These are phyloP conservation scores for Vigna angularis DNA, from an alignment of 306 rosid genomes.

Conservation along the genomic window DNA sequence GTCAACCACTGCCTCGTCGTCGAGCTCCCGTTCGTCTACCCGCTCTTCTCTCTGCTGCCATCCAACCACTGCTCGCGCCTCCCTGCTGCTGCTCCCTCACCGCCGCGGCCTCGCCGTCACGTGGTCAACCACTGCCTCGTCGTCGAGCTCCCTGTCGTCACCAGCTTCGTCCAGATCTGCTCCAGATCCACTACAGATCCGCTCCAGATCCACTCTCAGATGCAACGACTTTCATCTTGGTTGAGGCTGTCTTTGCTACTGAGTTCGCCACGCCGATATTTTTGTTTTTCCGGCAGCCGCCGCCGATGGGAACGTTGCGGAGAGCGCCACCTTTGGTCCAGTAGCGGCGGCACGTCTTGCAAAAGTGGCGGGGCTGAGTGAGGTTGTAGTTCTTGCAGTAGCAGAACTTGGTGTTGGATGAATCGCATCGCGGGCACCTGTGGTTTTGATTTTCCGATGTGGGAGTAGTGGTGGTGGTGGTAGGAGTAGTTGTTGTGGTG, in stretches of 20 bases:
- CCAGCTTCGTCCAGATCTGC: too few species aligned
- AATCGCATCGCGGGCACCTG: constrained; percentile 61
- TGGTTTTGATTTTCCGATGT: constrained; percentile 61
- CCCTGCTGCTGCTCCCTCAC: too few species aligned
- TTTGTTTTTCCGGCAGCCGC: constrained; percentile 64
- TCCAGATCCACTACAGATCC: too few species aligned
- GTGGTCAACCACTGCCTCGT: too few species aligned
- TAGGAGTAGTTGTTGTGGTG: constrained; percentile 41
- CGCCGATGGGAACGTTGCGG: constrained; percentile 45
- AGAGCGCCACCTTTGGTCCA: constrained; percentile 58
- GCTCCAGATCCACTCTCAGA: constrained; percentile 44
- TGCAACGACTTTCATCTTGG: constrained; percentile 64
- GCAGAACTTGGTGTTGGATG: constrained; percentile 87
- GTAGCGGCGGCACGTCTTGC: constrained; percentile 97
- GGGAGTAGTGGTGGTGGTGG: constrained; percentile 42
- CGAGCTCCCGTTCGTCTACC: too few species aligned
- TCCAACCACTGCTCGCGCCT: too few species aligned
- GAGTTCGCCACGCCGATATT: constrained; percentile 44
- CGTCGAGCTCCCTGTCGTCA: too few species aligned
- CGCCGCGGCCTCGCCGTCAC: too few species aligned
- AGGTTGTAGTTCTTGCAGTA: constrained; percentile 69
- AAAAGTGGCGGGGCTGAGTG: constrained; percentile 98
- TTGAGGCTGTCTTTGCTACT: constrained; percentile 42
- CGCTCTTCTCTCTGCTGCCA: too few species aligned
- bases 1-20: too few species aligned